Base-by-base conservation (phyloP, 2,329 filamentous ascomycete genomes). In the Anisogramma anomala region DNA sequence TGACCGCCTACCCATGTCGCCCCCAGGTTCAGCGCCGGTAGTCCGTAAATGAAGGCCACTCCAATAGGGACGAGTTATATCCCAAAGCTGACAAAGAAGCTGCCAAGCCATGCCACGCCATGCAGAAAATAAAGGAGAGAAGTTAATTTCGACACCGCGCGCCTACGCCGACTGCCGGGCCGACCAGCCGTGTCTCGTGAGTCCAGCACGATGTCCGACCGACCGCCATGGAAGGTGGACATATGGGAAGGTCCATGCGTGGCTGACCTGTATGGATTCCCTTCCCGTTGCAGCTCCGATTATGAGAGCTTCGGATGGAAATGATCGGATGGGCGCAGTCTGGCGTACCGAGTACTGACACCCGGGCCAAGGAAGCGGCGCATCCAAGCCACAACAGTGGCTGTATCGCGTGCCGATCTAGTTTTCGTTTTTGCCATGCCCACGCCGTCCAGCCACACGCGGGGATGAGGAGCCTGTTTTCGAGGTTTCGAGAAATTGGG, bases 171-270 rank as follows among this genome's bases (percentile, higher is more conserved):
- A 28, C 35, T 26, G 27, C n/a, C 36, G 30, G 36, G 14, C 41
- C 30, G 13, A 19, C 25, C 27, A 19, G 30, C 37, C 44, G 43
- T 46, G 44, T 43, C 36, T 46, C 44, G 36, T 39, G 18, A 27
- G 31, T 18, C 19, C 14, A 20, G 22, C 35, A 17, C 32, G 22
- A 26, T 36, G 25, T 8, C 22, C 31, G 33, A 45, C 33, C 28
- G 32, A 11, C 36, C n/a, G n/a, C n/a, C n/a, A n/a, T n/a, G n/a
- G n/a, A n/a, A n/a, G n/a, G n/a, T n/a, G n/a, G n/a, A n/a, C n/a
- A n/a, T n/a, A n/a, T n/a, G n/a, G n/a, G n/a, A n/a, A 23, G 27
- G 19, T 13, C 31, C 31, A 31, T 15, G 2, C 31, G 31, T 4
- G 22, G 31, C 18, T 25, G 31, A n/a, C 32, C 38, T 31, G 36